Base-by-base conservation (phyloP, 805 yeast species). In the Hanseniaspora valbyensis region DNA sequence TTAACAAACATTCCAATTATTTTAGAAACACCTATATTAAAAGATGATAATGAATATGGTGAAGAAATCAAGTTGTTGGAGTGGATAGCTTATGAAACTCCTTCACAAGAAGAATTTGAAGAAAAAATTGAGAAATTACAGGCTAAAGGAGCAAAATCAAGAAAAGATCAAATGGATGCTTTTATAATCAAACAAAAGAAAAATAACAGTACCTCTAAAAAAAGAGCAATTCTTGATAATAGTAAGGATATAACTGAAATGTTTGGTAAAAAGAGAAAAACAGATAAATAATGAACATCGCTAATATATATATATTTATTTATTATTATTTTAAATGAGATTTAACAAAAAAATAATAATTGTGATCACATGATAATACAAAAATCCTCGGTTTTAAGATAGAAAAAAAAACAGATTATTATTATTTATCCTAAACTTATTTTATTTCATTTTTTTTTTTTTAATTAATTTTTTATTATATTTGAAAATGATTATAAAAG, bases 41-140 rank as follows among this genome's bases (percentile, higher is more conserved):
- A 70, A 3, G 70, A 79, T 38, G 83, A 80, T 57, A 86, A 81
- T 48, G 68, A 75, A 2, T 83, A 84, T 63, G 94, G 89, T 0
- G 83, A 80, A 50, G 96, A 89, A 63, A 81, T 89, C 55, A 83
- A 85, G 54, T 63, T 83, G 32, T 67, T 92, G 44, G 92, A 87
- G 62, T 86, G 94, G 90, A 67, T 90, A 34, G 76, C 57, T 6
- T 41, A 55, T 10, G 53, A 53, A 22, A 53, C 42, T 12, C 53
- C 54, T 32, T 14, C 25, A 13, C 39, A 41, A 30, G 94, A 78
- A 13, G 90, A 82, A 54, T 72, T 76, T 36, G 30, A 69, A 1
- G 70, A 60, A 1, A 82, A 76, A 58, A 59, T 68, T 3, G 67
- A 65, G 18, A 75, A 66, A 49, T 65, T 89, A 52, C 74, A 74